phyloP scores from a whole-genome alignment of 2,329 filamentous ascomycete genomes.

The Aspergillus thermomutatus region DNA sequence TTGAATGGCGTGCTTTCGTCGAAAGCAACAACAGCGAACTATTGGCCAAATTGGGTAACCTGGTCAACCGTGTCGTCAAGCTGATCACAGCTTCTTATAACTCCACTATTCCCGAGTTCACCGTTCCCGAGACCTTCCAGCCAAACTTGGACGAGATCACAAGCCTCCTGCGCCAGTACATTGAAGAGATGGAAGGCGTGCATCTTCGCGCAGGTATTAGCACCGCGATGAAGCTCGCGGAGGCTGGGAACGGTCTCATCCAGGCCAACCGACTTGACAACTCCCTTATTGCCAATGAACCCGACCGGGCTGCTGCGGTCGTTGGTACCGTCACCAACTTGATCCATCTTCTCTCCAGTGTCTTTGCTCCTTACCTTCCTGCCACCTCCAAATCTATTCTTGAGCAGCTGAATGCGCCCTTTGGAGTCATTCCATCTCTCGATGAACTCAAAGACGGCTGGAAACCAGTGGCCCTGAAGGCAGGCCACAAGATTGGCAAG shows the following conservation, averaged over 20 bases:
- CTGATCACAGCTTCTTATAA: constrained; percentile 68
- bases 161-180: constrained; percentile 52
- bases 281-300: constrained; percentile 56
- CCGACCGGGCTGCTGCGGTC: constrained; percentile 57
- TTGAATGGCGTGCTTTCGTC: constrained; percentile 84
- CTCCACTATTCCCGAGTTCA: constrained; percentile 46
- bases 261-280: constrained; percentile 63
- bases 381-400: constrained; percentile 72
- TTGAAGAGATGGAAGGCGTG: constrained; percentile 57
- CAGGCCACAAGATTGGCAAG: constrained; percentile 77
- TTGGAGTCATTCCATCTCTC: constrained; percentile 58
- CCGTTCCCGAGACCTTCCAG: constrained; percentile 40
- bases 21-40: constrained; percentile 84
- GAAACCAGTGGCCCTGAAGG: constrained; percentile 57
- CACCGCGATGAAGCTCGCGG: constrained; percentile 56
- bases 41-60: constrained; percentile 68
- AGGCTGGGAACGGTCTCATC: constrained; percentile 57
- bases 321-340: constrained; percentile 81
- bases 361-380: constrained; percentile 83
- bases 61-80: constrained; percentile 71
- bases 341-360: constrained; percentile 73
- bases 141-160: constrained; percentile 47
- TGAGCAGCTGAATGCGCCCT: constrained; percentile 64
- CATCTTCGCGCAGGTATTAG: constrained; percentile 56
- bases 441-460: constrained; percentile 56